These are phyloP conservation scores for Apiospora pterosperma DNA, from an alignment of 2,329 filamentous ascomycete species.

Conservation along the genomic window DNA sequence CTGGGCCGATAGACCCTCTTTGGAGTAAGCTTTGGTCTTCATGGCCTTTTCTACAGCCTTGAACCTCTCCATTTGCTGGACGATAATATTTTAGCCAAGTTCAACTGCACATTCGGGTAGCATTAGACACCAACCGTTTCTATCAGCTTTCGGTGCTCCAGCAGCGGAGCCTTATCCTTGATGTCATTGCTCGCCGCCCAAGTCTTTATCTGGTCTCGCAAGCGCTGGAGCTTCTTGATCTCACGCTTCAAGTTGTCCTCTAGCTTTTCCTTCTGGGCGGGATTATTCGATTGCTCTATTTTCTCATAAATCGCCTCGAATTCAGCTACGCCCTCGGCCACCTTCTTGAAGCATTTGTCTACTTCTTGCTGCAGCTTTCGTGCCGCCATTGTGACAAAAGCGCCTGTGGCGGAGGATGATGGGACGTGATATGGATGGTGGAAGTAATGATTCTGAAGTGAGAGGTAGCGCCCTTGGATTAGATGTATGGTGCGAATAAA, in stretches of 20 bases:
- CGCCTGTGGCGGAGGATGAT: slow-evolving; percentile 5
- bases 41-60: slow-evolving; percentile 99
- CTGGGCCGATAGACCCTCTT: slow-evolving; percentile 89
- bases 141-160: slow-evolving; percentile 93
- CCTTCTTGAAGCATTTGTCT: slow-evolving; percentile 99
- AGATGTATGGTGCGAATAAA: neutral
- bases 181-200: slow-evolving; percentile 98
- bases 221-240: slow-evolving; percentile 98
- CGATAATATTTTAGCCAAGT: slow-evolving; percentile 2
- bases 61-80: slow-evolving; percentile 97
- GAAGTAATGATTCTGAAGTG: neutral
- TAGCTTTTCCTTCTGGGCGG: slow-evolving; percentile 95
- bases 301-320: slow-evolving; percentile 98
- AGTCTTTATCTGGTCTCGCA: slow-evolving; percentile 98
- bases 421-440: neutral
- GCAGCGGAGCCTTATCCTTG: slow-evolving; percentile 95
- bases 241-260: slow-evolving; percentile 98
- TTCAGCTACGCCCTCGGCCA: slow-evolving; percentile 83
- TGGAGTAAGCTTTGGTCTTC: slow-evolving; percentile 99
- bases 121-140: slow-evolving; percentile 72
- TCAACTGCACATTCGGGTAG: neutral
- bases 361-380: slow-evolving; percentile 97
- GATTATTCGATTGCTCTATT: slow-evolving; percentile 88
- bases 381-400: slow-evolving; percentile 70
- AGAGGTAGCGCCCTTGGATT: neutral